phyloP scores from a whole-genome alignment of 768 basidiomycete genomes.

The Daedalea quercina region DNA sequence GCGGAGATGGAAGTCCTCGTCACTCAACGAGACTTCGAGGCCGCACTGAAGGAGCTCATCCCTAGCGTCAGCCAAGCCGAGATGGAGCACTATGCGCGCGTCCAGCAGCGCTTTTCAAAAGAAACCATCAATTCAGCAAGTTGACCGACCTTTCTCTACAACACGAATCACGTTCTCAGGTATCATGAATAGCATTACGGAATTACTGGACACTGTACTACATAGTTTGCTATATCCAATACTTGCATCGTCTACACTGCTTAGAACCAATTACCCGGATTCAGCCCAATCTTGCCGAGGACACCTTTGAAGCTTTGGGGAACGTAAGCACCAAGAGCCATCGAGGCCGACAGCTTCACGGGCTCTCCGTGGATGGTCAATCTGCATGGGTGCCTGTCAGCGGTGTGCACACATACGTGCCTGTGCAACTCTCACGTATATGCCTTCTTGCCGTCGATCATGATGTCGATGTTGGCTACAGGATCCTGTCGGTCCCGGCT shows the following conservation, averaged over 20 bases:
- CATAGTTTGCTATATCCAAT: neutral
- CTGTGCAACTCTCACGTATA: slow-evolving; percentile 37
- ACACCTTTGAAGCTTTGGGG: slow-evolving; percentile 44
- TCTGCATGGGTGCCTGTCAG: slow-evolving; percentile 22
- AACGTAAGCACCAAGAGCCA: slow-evolving; percentile 40
- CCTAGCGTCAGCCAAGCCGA: slow-evolving; percentile 84
- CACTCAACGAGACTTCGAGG: slow-evolving; percentile 64
- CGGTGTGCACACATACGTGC: neutral
- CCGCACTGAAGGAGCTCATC: slow-evolving; percentile 61
- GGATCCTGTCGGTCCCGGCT: slow-evolving; percentile 48
- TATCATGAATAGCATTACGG: neutral
- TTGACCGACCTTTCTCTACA: neutral
- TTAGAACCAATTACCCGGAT: slow-evolving; percentile 53
- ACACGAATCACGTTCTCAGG: neutral
- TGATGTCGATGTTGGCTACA: slow-evolving; percentile 45
- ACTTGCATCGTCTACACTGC: neutral
- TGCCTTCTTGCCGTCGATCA: slow-evolving; percentile 49
- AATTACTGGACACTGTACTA: neutral
- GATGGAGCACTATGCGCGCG: slow-evolving; percentile 73
- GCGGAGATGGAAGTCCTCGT: slow-evolving; percentile 76
- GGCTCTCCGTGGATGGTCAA: slow-evolving; percentile 43
- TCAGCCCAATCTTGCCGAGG: slow-evolving; percentile 49
- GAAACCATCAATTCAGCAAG: slow-evolving; percentile 4
- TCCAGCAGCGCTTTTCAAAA: slow-evolving; percentile 63
- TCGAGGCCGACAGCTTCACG: slow-evolving; percentile 34